These are phyloP conservation scores for Chenopodium suecicum DNA, from an alignment of 148 eudicot genomes.

Conservation along the genomic window DNA sequence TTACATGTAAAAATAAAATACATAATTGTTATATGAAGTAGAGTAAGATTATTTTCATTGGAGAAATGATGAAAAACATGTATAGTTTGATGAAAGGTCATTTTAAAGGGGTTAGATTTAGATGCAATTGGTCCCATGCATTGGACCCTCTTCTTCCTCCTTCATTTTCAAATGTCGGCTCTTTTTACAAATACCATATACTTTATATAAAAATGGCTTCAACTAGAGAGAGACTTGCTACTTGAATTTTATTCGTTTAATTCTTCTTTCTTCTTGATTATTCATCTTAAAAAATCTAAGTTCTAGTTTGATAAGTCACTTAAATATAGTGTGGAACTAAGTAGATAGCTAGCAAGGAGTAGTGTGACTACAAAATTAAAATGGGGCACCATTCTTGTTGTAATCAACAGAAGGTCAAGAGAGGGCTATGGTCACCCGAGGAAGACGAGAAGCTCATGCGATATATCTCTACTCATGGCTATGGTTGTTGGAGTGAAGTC, in stretches of 20 bases:
- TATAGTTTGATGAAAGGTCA: slow-evolving; percentile 32
- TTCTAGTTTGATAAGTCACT: background rate
- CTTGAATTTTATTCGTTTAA: background rate
- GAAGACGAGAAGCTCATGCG: slow-evolving; percentile 86
- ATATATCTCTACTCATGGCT: slow-evolving; percentile 82
- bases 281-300: too few relatives aligned
- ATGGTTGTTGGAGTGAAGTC: slow-evolving; percentile 98
- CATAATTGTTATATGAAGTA: background rate
- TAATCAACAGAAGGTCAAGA: slow-evolving; percentile 95
- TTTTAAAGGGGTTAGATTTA: slow-evolving; percentile 29
- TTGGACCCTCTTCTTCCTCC: background rate
- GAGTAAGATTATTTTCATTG: background rate
- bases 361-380: background rate
- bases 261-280: background rate
- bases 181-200: background rate
- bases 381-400: slow-evolving; percentile 97
- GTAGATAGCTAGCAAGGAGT: background rate
- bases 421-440: slow-evolving; percentile 95
- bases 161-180: slow-evolving; percentile 13
- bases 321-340: too few relatives aligned
- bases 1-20: background rate
- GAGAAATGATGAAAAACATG: slow-evolving; percentile 1
- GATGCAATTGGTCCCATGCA: slow-evolving; percentile 28
- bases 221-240: background rate
- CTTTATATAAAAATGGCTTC: background rate